Conservation (phyloP, 1,139 yeast genomes). For the Blastobotrys proliferans region DNA sequence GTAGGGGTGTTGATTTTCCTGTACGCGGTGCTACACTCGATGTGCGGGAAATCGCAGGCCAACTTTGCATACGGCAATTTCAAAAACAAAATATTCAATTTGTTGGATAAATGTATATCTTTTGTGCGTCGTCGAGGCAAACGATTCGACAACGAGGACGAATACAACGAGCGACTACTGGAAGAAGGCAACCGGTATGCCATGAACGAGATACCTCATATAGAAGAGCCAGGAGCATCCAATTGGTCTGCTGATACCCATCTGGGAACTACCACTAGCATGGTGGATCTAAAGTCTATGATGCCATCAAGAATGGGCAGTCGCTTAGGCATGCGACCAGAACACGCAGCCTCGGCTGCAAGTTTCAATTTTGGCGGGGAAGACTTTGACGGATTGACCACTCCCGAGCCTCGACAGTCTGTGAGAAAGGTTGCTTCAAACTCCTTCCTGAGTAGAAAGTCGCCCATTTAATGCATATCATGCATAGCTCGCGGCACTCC, state of each 20-base stretch:
- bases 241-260: background rate
- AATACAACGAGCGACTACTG: conserved; percentile 8
- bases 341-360: background rate
- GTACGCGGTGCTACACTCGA: conserved; percentile 1
- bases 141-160: background rate
- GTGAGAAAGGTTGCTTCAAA: conserved; percentile 3
- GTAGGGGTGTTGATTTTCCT: conserved; percentile 1
- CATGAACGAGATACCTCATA: too few relatives aligned
- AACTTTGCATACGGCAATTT: conserved; percentile 7
- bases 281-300: conserved; percentile 25
- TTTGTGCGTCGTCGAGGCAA: background rate
- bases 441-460: background rate
- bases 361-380: conserved; percentile 2
- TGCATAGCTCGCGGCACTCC: too few relatives aligned
- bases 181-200: conserved; percentile 8
- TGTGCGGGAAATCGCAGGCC: conserved; percentile 7
- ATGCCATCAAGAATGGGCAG: conserved; percentile 24
- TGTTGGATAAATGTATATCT: background rate
- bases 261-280: conserved; percentile 28
- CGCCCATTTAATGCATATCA: too few relatives aligned
- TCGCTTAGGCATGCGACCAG: conserved; percentile 21
- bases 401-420: background rate
- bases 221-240: background rate
- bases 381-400: background rate
- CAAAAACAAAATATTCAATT: background rate